phyloP scores from a whole-genome alignment of 345 rosid genomes.

The Adansonia digitata region DNA sequence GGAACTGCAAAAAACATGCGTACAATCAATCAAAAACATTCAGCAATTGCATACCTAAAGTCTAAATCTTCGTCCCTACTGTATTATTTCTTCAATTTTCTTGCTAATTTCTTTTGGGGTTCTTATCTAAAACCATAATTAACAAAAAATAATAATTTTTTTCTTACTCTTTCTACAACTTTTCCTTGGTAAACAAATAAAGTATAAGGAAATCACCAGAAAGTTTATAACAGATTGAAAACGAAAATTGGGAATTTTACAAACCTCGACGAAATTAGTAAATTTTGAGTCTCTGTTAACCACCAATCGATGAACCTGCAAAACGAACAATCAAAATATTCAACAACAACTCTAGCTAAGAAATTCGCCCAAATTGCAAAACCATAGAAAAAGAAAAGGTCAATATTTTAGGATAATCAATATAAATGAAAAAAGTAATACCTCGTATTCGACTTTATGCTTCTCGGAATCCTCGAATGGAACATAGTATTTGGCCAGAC shows the following conservation, averaged over 20 bases:
- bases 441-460: conserved; percentile 98
- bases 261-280: conserved; percentile 96
- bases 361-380: background rate
- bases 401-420: background rate
- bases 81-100: background rate
- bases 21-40: background rate
- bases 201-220: background rate
- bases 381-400: background rate
- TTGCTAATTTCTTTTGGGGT: background rate
- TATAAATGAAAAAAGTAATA: background rate
- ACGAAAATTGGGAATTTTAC: conserved; percentile 9
- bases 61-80: background rate
- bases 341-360: conserved; percentile 1
- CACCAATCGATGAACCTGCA: conserved; percentile 91
- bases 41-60: background rate
- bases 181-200: background rate
- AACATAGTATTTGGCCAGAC: conserved; percentile 95
- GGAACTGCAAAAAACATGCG: conserved; percentile 49
- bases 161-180: background rate
- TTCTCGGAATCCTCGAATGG: conserved; percentile 98
- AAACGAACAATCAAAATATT: conserved; percentile 3
- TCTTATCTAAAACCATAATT: too few species aligned
- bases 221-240: background rate
- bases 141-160: background rate
- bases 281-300: conserved; percentile 91